Conservation (phyloP, 495 filamentous ascomycete genomes). For the Sabuloglossum arenarium region DNA sequence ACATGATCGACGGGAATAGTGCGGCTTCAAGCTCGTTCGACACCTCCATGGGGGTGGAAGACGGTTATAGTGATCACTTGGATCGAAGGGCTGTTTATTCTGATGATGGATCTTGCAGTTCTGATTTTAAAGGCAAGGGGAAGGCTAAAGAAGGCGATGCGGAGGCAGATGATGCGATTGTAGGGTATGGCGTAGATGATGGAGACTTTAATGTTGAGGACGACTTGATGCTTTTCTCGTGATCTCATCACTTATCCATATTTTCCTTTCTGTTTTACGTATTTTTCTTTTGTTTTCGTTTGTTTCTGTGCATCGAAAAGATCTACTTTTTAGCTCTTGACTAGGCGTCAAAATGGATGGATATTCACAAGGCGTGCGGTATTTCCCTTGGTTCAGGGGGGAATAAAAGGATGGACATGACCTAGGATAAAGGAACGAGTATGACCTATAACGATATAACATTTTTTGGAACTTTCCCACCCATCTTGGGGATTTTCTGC, state of each 20-base stretch:
- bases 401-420: too few species aligned
- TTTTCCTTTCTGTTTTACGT: background rate
- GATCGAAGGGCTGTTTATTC: slow-evolving; percentile 10
- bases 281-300: background rate
- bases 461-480: too few species aligned
- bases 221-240: background rate
- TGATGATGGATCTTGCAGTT: background rate
- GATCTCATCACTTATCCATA: too few species aligned
- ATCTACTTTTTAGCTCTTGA: background rate
- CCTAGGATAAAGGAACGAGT: too few species aligned
- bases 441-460: too few species aligned
- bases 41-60: slow-evolving; percentile 12
- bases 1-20: slow-evolving; percentile 8
- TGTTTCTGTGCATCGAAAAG: background rate
- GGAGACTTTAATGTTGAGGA: background rate
- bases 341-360: background rate
- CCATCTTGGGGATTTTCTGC: too few species aligned
- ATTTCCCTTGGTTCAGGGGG: too few species aligned
- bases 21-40: slow-evolving; percentile 10
- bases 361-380: too few species aligned
- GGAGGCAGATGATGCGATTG: background rate
- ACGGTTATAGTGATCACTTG: slow-evolving; percentile 11
- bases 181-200: background rate
- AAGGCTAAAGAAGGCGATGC: background rate
- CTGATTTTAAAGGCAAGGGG: background rate